Conservation (phyloP, 2,329 filamentous ascomycete species). For the Aspergillus thermomutatus region DNA sequence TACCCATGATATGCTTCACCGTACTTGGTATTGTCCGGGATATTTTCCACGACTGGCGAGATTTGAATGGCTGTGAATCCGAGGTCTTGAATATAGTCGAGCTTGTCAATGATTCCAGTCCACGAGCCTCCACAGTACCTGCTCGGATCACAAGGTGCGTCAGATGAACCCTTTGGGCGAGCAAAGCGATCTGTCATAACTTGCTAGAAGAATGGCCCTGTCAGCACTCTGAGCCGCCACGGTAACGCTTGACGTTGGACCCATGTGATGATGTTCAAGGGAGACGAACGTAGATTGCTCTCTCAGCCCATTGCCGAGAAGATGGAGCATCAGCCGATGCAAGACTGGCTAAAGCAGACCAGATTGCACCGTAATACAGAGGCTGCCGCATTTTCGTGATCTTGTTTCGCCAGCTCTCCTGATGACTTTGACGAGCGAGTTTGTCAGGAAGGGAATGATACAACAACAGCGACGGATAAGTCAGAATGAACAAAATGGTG, state of each 20-base stretch:
- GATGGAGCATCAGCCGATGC: constrained; percentile 4
- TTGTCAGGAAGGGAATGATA: neutral
- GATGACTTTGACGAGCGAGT: neutral
- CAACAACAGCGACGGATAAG: neutral
- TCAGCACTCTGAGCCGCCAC: neutral
- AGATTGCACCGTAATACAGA: neutral
- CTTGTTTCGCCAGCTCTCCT: neutral
- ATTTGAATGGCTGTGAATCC: constrained; percentile 41
- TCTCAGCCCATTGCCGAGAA: constrained; percentile 46
- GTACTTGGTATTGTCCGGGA: constrained; percentile 31
- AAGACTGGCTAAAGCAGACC: constrained; percentile 1
- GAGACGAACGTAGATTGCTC: constrained; percentile 49
- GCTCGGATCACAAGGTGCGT: constrained; percentile 9
- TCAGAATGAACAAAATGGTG: neutral
- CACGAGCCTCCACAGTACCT: constrained; percentile 62
- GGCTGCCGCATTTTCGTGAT: constrained; percentile 1
- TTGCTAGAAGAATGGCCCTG: constrained; percentile 31
- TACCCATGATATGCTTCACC: constrained; percentile 48
- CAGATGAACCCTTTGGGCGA: constrained; percentile 40
- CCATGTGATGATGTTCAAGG: neutral
- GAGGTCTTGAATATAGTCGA: constrained; percentile 48
- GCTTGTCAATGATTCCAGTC: constrained; percentile 51
- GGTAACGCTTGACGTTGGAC: neutral
- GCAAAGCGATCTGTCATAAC: constrained; percentile 57
- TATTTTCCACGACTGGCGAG: constrained; percentile 37